Base-by-base conservation (phyloP, 2,329 filamentous ascomycete species). In the Metarhizium album region DNA sequence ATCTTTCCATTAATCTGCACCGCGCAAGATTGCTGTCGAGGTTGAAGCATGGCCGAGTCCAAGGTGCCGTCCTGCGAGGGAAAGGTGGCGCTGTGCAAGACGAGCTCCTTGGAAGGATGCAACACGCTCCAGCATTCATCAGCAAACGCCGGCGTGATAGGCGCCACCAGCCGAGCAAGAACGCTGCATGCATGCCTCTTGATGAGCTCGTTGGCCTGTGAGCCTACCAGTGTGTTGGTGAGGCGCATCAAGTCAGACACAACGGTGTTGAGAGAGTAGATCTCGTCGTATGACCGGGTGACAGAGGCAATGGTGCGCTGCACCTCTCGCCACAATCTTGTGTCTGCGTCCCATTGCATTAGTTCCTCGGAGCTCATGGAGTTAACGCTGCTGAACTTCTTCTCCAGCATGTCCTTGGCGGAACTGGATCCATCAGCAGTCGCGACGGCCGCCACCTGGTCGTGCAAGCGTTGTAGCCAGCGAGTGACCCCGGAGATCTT, bases 1-100 rank as follows among this genome's bases (percentile, higher is more conserved):
- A 87, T 67, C 65, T 85, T 90, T n/a, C 89, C 88, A 61, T 94
- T 89, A 54, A 94, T 69, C 60, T 90, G 85, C 16, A 95, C 82
- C 0, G 84, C 84, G 56, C 82, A 86, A 3, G 64, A 70, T 63
- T 76, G 67, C 55, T 67, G 71, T 55, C 73, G 66, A 49, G 74
- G 67, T 58, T 76, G 68, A 57, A 83, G 64, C 56, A 78, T 61
- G 56, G 72, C 62, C 55, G 77, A 60, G 55, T 71, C 62, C 50
- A 74, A 58, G 46, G 74, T 74, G 24, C 71, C 74, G 54, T 84
- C 80, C 2, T 70, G 62, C 0, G 56, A 62, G 0, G 86, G 87
- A 70, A 87, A 93, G 1, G 64, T 63, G 1, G 78, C 74, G 40
- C 64, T 58, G n/a, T 46, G 50, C 57, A 75, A 75, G 50, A 76